phyloP scores from a whole-genome alignment of 2,329 filamentous ascomycete genomes.

The Hansfordia pulvinata region DNA sequence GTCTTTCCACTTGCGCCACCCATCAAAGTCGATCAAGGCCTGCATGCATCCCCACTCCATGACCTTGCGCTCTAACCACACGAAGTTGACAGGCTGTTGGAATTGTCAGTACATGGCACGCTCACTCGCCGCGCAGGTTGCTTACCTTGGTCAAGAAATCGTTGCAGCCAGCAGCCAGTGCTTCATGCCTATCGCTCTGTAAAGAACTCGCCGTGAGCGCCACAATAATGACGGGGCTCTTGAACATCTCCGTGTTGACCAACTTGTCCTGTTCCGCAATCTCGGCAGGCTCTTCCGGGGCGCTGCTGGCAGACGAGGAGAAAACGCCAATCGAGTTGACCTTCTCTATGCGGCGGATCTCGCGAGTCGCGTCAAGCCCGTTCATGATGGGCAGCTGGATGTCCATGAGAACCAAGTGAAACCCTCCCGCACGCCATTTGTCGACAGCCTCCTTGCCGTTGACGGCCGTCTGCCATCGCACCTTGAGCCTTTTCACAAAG shows the following conservation, averaged over 20 bases:
- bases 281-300: conserved; percentile 31
- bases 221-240: conserved; percentile 95
- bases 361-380: conserved; percentile 84
- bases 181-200: conserved; percentile 91
- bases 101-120: conserved; percentile 2
- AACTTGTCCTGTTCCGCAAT: conserved; percentile 55
- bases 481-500: conserved; percentile 90
- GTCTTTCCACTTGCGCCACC: conserved; percentile 95
- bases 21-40: conserved; percentile 94
- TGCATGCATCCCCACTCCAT: conserved; percentile 99
- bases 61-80: conserved; percentile 94
- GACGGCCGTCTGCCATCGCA: conserved; percentile 94
- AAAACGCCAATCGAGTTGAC: conserved; percentile 91
- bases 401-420: conserved; percentile 95
- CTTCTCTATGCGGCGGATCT: conserved; percentile 80
- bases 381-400: conserved; percentile 97
- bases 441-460: conserved; percentile 86
- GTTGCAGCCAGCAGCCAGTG: conserved; percentile 88
- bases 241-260: conserved; percentile 60
- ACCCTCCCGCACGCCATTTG: conserved; percentile 87
- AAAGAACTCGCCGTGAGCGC: conserved; percentile 88
- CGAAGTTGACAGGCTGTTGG: conserved; percentile 79
- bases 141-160: conserved; percentile 94
- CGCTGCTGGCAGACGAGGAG: conserved; percentile 48
- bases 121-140: conserved; percentile 1